Conservation (phyloP, 1,284 basidiomycete genomes). For the Apiotrichum sp. region DNA sequence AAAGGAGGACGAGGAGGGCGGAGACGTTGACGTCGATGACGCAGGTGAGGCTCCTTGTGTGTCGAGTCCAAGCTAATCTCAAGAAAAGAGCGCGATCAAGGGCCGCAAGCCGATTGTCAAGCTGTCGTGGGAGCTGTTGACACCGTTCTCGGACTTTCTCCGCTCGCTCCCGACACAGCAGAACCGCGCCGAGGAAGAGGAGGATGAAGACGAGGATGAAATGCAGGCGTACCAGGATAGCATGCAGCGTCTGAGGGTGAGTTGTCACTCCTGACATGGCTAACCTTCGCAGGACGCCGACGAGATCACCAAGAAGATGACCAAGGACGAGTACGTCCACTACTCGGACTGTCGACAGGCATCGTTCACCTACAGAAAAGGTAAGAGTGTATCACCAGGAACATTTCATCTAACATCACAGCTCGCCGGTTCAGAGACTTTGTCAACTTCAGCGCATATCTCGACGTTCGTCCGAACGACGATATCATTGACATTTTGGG, state of each 20-base stretch:
- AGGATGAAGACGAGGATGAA: conserved; percentile 93
- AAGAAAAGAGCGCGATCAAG: conserved; percentile 74
- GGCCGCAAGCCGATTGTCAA: conserved; percentile 92
- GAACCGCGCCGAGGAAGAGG: conserved; percentile 58
- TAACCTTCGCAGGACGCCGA: conserved; percentile 67
- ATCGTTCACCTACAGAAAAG: conserved; percentile 93
- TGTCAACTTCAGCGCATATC: conserved; percentile 77
- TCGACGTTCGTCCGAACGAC: conserved; percentile 88
- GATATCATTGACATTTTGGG: conserved; percentile 96
- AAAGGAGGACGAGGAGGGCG: conserved; percentile 63
- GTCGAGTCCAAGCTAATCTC: neutral
- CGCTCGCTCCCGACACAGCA: conserved; percentile 41
- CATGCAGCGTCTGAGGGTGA: conserved; percentile 72
- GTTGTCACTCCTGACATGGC: conserved; percentile 9
- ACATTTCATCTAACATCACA: conserved; percentile 34
- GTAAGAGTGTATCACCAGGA: conserved; percentile 46
- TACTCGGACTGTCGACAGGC: conserved; percentile 97
- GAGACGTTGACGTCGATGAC: conserved; percentile 62
- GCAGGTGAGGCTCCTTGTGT: conserved; percentile 16
- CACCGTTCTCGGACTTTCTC: conserved; percentile 81
- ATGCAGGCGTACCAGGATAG: conserved; percentile 93
- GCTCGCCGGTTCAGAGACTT: conserved; percentile 94
- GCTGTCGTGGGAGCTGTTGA: conserved; percentile 91
- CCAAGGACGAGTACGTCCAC: conserved; percentile 91
- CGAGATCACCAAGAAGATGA: conserved; percentile 92